Base-by-base conservation (phyloP, 768 basidiomycete species). In the Trametes maxima region DNA sequence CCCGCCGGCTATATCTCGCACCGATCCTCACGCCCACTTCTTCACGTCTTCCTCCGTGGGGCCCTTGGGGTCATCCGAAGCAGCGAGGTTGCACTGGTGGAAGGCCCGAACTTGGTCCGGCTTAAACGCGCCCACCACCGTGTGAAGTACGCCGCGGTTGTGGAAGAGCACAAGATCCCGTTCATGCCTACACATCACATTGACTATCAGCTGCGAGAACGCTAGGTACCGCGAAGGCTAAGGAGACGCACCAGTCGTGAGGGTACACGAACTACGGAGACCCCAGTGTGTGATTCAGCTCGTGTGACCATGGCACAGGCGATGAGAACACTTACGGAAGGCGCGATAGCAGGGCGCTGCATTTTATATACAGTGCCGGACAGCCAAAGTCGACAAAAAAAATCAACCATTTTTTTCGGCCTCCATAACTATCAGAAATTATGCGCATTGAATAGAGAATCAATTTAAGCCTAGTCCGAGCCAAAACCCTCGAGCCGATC, bases 41-140 rank as follows among this genome's bases (percentile, higher is more conserved):
- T 77, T 76, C 46, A 92, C 73, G 68, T 94, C 91, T 62, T 88
- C 85, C n/a, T 75, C 75, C 22, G 77, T 77, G 2, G 92, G 92
- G 0, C 90, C 91, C 22, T 68, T 71, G 0, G 90, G 90, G 48
- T 87, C 86, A 51, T 84, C 84, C 39, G 87, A 88, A 3, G 87
- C 89, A 21, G 92, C 92, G n/a, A 95, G 80, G 70, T 93, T 93
- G 76, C 92, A 94, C 74, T 91, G 89, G 70, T 92, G 90, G 79
- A 92, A 92, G 22, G 85, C 85, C 33, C 90, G 80, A 5, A 90
- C 83, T 72, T 89, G 80, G 44, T 86, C 84, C 35, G 79, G 77
- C 59, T 72, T 79, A 73, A 95, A 92, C 16, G 88, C 85, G 24
- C 88, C 89, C 16, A 89, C 87, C 67, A 94, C 92, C 5, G 87